A percentile compares a stretch with the other conserved stretches of the same genome.
These are phyloP conservation scores for Arachnomyces sp. DNA, from an alignment of 2,329 filamentous ascomycete genomes.

Conservation along the genomic window DNA sequence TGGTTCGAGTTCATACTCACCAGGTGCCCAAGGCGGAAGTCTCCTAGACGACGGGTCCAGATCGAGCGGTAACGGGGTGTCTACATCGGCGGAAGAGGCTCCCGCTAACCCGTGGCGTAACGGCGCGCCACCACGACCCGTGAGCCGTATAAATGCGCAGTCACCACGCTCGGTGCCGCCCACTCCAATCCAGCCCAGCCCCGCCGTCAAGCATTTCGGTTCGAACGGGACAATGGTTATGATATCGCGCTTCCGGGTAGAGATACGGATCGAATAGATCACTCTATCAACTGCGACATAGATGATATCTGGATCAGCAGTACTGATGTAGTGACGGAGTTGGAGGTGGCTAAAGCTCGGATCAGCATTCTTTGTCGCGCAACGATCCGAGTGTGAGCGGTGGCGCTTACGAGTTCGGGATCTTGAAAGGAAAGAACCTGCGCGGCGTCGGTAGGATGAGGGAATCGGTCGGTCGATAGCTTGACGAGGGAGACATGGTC, in stretches of 20 bases:
- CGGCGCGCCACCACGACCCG: conserved; percentile 22
- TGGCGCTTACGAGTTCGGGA: conserved; percentile 55
- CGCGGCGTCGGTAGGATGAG: conserved; percentile 55
- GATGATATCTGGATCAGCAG: conserved; percentile 65
- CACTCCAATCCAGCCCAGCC: conserved; percentile 80
- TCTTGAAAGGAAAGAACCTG: conserved; percentile 60
- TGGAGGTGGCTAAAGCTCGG: conserved; percentile 32
- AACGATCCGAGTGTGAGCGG: conserved; percentile 8
- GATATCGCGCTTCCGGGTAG: conserved; percentile 62
- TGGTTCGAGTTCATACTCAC: conserved; percentile 15
- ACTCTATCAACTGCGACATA: conserved; percentile 77
- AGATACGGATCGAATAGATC: conserved; percentile 65
- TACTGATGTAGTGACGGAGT: conserved; percentile 82
- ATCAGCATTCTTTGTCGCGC: neutral
- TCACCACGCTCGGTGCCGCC: conserved; percentile 78
- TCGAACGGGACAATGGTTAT: conserved; percentile 64
- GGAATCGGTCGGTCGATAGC: conserved; percentile 58
- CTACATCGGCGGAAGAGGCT: conserved; percentile 41
- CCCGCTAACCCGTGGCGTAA: conserved; percentile 28
- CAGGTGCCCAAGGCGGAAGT: conserved; percentile 17
- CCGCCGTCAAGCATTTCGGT: conserved; percentile 79
- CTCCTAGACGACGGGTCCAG: conserved; percentile 24
- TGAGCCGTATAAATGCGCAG: conserved; percentile 61
- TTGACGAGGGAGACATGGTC: conserved; percentile 26
- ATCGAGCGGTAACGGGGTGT: conserved; percentile 51